A percentile compares a stretch with the other conserved stretches of the same genome.
phyloP scores from a whole-genome alignment of 768 basidiomycete species.

The Royoungia palumana region DNA sequence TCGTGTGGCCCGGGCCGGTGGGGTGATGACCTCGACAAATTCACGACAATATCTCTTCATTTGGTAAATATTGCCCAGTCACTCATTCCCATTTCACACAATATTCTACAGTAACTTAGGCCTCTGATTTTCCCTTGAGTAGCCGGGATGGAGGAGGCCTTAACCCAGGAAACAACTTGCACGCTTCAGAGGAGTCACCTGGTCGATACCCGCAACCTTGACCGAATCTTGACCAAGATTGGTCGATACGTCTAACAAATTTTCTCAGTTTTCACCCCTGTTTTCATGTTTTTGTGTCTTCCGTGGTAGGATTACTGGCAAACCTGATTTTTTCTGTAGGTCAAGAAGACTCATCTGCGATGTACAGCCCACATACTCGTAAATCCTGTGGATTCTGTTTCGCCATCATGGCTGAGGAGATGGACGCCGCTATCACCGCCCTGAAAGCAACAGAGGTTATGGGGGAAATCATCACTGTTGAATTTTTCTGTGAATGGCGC shows the following conservation, averaged over 20 bases:
- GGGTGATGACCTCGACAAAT: too few species aligned
- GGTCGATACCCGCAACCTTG: conserved; percentile 82
- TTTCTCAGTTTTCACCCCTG: too few species aligned
- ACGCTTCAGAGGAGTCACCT: conserved; percentile 57
- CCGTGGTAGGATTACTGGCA: conserved; percentile 6
- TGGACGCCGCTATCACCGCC: conserved; percentile 84
- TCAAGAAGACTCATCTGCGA: conserved; percentile 68
- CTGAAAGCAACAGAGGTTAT: conserved; percentile 80
- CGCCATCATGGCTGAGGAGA: conserved; percentile 89
- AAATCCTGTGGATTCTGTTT: conserved; percentile 84
- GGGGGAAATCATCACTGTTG: conserved; percentile 87
- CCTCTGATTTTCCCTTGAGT: not conserved
- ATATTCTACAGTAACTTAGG: not conserved
- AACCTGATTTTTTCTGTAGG: conserved; percentile 25
- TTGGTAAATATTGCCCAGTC: too few species aligned
- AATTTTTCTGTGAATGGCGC: conserved; percentile 41
- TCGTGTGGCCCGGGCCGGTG: too few species aligned
- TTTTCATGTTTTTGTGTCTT: not conserved
- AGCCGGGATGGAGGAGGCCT: conserved; percentile 34
- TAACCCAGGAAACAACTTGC: conserved; percentile 67
- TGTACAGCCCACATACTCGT: conserved; percentile 69
- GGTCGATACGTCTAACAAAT: too few species aligned
- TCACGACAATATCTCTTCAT: too few species aligned
- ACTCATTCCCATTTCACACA: not conserved
- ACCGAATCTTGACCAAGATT: conserved; percentile 84